phyloP scores from a whole-genome alignment of 768 basidiomycete species.

The Tulasnella sp. region DNA sequence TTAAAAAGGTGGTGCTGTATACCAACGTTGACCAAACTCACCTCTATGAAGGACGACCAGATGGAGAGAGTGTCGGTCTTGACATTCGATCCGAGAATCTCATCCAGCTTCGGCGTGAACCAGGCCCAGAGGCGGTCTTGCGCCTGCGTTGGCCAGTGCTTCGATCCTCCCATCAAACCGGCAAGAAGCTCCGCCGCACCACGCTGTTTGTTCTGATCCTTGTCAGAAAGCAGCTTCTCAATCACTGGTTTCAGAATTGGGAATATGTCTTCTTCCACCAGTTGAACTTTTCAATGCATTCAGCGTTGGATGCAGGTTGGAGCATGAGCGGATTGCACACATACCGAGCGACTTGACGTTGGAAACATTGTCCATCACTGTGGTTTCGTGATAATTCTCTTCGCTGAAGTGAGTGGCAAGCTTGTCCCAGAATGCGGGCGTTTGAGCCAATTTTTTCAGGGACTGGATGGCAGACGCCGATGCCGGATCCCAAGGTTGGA shows the following conservation, averaged over 20 bases:
- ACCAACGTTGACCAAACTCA: conserved; percentile 23
- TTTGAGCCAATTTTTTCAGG: conserved; percentile 37
- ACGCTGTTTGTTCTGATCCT: conserved; percentile 77
- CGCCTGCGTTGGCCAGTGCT: conserved; percentile 72
- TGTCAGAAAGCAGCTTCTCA: conserved; percentile 50
- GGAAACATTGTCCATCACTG: conserved; percentile 59
- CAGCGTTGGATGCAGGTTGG: conserved; percentile 8
- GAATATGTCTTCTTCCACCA: conserved; percentile 65
- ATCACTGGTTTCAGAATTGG: conserved; percentile 48
- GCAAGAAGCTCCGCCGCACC: conserved; percentile 78
- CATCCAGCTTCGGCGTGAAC: conserved; percentile 56
- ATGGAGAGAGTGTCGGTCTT: conserved; percentile 71
- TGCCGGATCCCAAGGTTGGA: conserved; percentile 47
- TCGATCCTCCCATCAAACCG: conserved; percentile 60
- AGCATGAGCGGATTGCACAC: conserved; percentile 17
- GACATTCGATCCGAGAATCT: conserved; percentile 56
- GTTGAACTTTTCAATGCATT: conserved; percentile 46
- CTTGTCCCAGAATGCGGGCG: conserved; percentile 53
- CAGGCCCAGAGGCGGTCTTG: conserved; percentile 67
- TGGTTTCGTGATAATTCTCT: conserved; percentile 57
- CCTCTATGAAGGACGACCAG: conserved; percentile 72
- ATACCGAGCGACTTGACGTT: conserved; percentile 66
- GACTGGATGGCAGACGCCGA: conserved; percentile 40
- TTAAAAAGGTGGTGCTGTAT: background rate
- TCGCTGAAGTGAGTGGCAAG: conserved; percentile 60